phyloP scores from a whole-genome alignment of 768 basidiomycete genomes.

The Mycena polygramma region DNA sequence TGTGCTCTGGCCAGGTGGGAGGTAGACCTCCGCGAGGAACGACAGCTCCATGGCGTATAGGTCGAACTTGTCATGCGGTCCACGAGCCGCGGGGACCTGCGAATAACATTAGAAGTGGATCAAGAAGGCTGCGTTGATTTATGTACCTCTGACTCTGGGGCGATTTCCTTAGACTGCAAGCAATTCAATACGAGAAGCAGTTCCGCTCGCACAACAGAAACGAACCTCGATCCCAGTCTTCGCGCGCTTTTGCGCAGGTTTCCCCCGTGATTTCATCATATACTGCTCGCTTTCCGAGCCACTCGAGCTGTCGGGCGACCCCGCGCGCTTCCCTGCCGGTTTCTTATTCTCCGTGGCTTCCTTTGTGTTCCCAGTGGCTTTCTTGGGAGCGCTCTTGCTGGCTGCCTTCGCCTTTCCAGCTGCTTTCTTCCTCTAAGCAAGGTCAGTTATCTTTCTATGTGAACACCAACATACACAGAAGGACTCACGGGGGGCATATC shows the following conservation, averaged over 20 bases:
- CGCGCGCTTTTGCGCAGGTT: not conserved
- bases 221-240: not conserved
- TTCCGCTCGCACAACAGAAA: not conserved
- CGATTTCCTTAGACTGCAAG: not conserved
- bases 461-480: not conserved
- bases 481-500: not conserved
- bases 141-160: not conserved
- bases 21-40: constrained; percentile 49
- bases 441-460: not conserved
- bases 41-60: constrained; percentile 55
- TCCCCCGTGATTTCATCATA: too few relatives aligned
- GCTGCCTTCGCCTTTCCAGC: not conserved
- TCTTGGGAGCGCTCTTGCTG: not conserved
- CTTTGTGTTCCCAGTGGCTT: not conserved
- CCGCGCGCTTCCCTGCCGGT: not conserved
- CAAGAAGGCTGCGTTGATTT: not conserved
- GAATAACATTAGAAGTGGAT: not conserved
- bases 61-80: constrained; percentile 52
- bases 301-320: not conserved
- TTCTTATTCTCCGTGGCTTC: not conserved
- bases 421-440: not conserved
- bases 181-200: not conserved
- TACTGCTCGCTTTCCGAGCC: not conserved
- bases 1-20: constrained; percentile 39
- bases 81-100: not conserved